These are phyloP conservation scores for Platanthera guangdongensis DNA, from an alignment of 106 monocot genomes.

Conservation along the genomic window DNA sequence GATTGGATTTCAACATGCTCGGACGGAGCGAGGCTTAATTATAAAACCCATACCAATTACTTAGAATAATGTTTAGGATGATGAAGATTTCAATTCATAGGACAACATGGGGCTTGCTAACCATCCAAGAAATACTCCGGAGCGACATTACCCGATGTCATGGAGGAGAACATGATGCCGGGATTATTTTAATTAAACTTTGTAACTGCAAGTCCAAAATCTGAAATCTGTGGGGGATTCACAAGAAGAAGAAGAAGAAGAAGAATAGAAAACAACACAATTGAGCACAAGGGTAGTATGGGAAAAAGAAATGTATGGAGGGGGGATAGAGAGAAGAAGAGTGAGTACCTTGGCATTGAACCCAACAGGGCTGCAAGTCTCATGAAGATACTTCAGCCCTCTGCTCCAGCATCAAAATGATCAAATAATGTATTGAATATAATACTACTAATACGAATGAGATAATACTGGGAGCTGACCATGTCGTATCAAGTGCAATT, in stretches of 20 bases:
- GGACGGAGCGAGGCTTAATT: background rate
- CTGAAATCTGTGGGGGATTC: conserved; percentile 53
- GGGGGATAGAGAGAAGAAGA: background rate
- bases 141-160: conserved; percentile 67
- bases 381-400: conserved; percentile 92
- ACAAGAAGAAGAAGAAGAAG: background rate
- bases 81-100: no score
- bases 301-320: background rate
- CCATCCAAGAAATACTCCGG: conserved; percentile 89
- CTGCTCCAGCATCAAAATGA: conserved; percentile 17
- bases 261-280: background rate
- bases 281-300: no score
- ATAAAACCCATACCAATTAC: no score
- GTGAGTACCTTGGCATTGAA: conserved; percentile 77
- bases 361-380: conserved; percentile 60
- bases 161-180: conserved; percentile 43
- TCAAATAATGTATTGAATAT: no score
- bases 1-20: background rate
- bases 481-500: conserved; percentile 89
- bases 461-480: conserved; percentile 15
- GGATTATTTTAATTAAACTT: conserved; percentile 40
- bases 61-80: no score
- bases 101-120: conserved; percentile 4
- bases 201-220: conserved; percentile 78
- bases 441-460: no score